Base-by-base conservation (phyloP, 202 grass and related monocot species). In the Digitaria exilis region DNA sequence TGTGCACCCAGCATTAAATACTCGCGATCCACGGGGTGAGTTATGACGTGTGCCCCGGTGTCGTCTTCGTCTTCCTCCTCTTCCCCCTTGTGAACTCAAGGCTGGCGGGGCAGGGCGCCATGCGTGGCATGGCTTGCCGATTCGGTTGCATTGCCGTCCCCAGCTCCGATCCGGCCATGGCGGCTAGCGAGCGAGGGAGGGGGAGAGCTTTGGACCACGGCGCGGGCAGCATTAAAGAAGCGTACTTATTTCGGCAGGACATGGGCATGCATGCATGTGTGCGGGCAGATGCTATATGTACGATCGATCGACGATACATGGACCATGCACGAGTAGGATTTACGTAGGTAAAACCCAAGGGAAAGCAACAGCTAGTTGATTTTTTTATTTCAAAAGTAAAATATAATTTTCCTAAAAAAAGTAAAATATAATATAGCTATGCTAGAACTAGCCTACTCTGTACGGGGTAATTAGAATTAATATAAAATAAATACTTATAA, bases 91-190 rank as follows among this genome's bases (percentile, higher is more conserved):
- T 55, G 77, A 74, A 80, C 65, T 74, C 45, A 43, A 37, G 31
- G 69, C 37, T 74, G 68, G 48, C 14, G 32, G 43, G 28, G 44
- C 71, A 67, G 24, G 14, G 62, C 44, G 61, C 30, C 79, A 57
- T 80, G 83, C 85, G 77, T 92, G 76, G 80, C 81, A 62, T 64
- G 60, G 72, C 83, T 89, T 45, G 86, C 90, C 84, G 73, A 59
- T 63, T 87, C 88, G 18, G 56, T 65, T 82, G 56, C 55, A 0
- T 17, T 22, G 66, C n/a, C 41, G 25, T 42, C 65, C 35, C 42
- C 66, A 57, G 54, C 66, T 44, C 66, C 12, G 41, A 25, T 43
- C 76, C 7, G 11, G 63, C 72, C 72, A 80, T 79, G 76, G 76
- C 77, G 28, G 61, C 42, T 65, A 58, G 26, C 75, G 26, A 55